Evolutionary conservation across 139 green algal species (phyloP).

Genomic region (Asterochloris sp.): DNA sequence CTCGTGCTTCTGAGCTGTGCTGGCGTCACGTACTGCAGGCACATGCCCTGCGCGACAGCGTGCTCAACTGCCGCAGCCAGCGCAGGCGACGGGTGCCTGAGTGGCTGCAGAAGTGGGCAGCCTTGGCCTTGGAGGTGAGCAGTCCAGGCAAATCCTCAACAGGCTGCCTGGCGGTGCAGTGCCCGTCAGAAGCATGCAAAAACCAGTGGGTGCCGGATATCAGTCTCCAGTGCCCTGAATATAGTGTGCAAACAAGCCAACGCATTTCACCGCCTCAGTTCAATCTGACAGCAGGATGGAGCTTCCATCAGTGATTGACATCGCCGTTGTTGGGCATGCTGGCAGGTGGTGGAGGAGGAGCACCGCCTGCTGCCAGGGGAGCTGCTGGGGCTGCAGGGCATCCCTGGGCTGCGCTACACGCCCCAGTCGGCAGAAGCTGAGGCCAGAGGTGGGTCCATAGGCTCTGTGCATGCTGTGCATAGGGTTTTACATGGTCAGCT

Average conservation of each 20-base stretch:
- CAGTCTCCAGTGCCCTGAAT: too few species aligned
- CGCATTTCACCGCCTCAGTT: too few species aligned
- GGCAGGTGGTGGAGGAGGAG: conserved; percentile 61
- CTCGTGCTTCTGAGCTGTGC: neutral
- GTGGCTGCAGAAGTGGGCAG: conserved; percentile 87
- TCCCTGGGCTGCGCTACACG: conserved; percentile 38
- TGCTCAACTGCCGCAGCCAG: neutral
- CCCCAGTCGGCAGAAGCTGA: conserved; percentile 31
- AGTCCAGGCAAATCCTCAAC: neutral
- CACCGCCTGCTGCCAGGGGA: conserved; percentile 51
- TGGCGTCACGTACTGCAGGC: neutral
- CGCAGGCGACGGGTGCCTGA: conserved; percentile 34
- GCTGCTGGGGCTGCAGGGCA: conserved; percentile 46
- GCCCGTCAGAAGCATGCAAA: too few species aligned
- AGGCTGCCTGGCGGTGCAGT: conserved; percentile 34
- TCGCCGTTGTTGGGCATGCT: conserved; percentile 17
- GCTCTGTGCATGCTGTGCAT: neutral
- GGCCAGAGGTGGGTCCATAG: conserved; percentile 11
- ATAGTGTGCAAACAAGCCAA: too few species aligned
- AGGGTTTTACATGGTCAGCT: neutral
- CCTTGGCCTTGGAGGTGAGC: conserved; percentile 37
- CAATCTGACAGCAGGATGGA: too few species aligned
- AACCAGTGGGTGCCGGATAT: too few species aligned
- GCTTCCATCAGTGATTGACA: too few species aligned
- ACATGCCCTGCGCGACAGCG: neutral